These are phyloP conservation scores for Eremochloa ophiuroides DNA, from an alignment of 176 grass and related monocot species.

Conservation along the genomic window DNA sequence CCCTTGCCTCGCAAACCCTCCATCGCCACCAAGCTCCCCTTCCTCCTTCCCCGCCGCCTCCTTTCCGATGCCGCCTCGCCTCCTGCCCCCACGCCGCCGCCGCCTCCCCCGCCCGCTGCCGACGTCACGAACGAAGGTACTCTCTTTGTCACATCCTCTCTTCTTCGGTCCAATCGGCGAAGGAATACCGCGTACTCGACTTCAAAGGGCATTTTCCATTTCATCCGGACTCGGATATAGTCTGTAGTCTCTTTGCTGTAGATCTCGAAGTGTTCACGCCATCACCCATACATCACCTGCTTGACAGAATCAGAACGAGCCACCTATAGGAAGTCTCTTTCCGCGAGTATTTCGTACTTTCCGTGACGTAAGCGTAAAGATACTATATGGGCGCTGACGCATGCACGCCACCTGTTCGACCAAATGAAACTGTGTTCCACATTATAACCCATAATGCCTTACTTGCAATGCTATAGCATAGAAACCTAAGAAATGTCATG, in stretches of 20 bases:
- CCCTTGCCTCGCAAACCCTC: background rate
- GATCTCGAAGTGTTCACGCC: background rate
- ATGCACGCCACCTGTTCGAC: background rate
- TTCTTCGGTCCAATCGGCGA: background rate
- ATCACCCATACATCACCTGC: background rate
- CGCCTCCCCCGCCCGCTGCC: background rate
- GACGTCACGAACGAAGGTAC: conserved; percentile 45
- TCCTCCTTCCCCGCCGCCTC: conserved; percentile 11
- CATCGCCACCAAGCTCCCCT: conserved; percentile 6
- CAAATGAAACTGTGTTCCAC: background rate
- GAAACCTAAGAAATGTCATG: background rate
- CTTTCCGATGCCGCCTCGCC: conserved; percentile 9
- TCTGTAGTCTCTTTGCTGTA: background rate
- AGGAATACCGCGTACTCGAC: background rate
- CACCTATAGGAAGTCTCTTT: background rate
- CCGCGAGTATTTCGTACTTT: background rate
- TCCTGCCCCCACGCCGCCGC: background rate
- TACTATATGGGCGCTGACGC: background rate
- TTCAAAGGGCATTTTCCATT: background rate
- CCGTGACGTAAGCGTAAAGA: background rate
- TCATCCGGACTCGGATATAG: background rate
- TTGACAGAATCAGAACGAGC: conserved; percentile 6
- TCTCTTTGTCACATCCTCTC: background rate
- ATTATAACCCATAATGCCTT: background rate
- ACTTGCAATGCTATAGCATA: background rate